phyloP scores from a whole-genome alignment of 495 filamentous ascomycete species.

The Hypoxylon rickii region DNA sequence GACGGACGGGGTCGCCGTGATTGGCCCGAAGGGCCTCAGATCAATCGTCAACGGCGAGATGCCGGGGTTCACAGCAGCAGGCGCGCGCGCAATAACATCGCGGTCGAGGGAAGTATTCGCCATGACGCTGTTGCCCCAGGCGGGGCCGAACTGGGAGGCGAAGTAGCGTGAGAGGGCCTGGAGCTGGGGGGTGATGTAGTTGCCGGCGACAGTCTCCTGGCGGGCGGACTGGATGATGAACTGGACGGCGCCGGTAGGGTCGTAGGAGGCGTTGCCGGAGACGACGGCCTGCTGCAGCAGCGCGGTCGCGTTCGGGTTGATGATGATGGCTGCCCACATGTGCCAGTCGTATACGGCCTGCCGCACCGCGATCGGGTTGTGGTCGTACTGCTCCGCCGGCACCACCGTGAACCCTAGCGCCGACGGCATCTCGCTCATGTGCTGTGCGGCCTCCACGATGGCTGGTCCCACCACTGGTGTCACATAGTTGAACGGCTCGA shows the following conservation, averaged over 20 bases:
- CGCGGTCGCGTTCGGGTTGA: constrained; percentile 68
- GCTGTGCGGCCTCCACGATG: constrained; percentile 49
- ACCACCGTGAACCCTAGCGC: constrained; percentile 57
- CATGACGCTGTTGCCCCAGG: constrained; percentile 55
- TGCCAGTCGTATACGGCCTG: constrained; percentile 65
- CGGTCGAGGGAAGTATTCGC: constrained; percentile 41
- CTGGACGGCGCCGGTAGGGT: constrained; percentile 65
- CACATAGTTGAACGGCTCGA: constrained; percentile 54
- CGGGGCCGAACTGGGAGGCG: constrained; percentile 55
- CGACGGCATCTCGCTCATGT: constrained; percentile 38
- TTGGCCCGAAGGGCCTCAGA: constrained; percentile 64
- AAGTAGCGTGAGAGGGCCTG: constrained; percentile 50
- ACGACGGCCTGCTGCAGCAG: constrained; percentile 61
- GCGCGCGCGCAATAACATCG: constrained; percentile 50
- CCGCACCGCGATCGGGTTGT: constrained; percentile 63
- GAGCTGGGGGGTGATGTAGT: constrained; percentile 60
- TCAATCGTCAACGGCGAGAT: constrained; percentile 66
- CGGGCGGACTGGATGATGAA: constrained; percentile 62
- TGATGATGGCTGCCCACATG: constrained; percentile 66
- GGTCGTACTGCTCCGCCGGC: constrained; percentile 57
- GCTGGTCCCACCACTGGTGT: constrained; percentile 61
- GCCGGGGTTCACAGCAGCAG: constrained; percentile 66
- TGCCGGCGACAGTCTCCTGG: constrained; percentile 58
- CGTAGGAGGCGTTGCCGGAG: constrained; percentile 63
- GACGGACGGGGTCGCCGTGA: constrained; percentile 61